Percentiles rank a stretch among this genome's conserved stretches.
Conservation (phyloP, 768 basidiomycete genomes). For the Hericium erinaceus region DNA sequence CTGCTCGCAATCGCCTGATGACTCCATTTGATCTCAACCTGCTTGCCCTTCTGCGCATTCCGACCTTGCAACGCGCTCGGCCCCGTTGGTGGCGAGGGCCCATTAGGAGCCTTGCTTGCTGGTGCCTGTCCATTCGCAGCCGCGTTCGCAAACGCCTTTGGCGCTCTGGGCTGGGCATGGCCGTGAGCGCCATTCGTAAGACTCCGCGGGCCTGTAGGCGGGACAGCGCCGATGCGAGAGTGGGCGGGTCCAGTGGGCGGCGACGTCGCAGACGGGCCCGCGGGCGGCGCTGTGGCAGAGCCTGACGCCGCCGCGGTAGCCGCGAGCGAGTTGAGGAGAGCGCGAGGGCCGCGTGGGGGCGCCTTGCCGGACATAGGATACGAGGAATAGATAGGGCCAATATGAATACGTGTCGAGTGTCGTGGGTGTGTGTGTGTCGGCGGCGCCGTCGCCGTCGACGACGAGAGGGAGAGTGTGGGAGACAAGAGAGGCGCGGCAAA, state of each 20-base stretch:
- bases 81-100: constrained; percentile 21
- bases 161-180: not conserved
- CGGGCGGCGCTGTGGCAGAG: constrained; percentile 10
- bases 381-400: constrained; percentile 3
- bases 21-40: constrained; percentile 27
- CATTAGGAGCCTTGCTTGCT: constrained; percentile 17
- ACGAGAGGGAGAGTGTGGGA: not conserved
- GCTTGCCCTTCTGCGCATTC: constrained; percentile 32
- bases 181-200: constrained; percentile 32
- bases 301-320: constrained; percentile 11
- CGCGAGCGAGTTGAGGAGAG: constrained; percentile 43
- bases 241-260: constrained; percentile 25
- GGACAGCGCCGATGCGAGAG: constrained; percentile 39
- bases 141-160: constrained; percentile 39
- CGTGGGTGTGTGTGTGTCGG: not conserved
- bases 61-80: constrained; percentile 20
- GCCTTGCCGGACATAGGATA: constrained; percentile 64
- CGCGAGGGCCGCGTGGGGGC: constrained; percentile 67
- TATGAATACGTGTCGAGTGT: not conserved
- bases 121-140: constrained; percentile 22
- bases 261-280: constrained; percentile 14
- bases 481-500: not conserved
- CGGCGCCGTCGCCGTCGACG: not conserved
- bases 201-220: constrained; percentile 61
- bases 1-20: constrained; percentile 23